Conservation (phyloP, 768 basidiomycete genomes). For the Polyporus arcularius region DNA sequence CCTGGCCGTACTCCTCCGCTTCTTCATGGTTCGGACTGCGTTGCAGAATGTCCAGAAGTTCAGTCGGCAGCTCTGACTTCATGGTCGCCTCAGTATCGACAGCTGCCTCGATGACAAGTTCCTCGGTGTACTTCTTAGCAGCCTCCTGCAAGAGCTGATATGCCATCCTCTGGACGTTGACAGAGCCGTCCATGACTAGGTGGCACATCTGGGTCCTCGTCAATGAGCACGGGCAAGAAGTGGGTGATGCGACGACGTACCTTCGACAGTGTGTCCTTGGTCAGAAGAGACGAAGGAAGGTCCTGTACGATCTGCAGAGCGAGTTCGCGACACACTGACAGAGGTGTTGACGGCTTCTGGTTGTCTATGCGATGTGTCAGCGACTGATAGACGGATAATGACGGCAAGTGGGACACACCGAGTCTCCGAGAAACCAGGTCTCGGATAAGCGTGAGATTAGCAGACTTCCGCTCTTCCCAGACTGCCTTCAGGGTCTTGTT, state of each 20-base stretch:
- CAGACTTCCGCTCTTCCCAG: constrained; percentile 62
- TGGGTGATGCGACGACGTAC: constrained; percentile 35
- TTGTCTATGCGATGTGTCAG: constrained; percentile 12
- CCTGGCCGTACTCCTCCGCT: constrained; percentile 40
- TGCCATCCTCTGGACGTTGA: constrained; percentile 72
- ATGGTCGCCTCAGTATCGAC: constrained; percentile 66
- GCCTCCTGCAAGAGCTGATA: constrained; percentile 73
- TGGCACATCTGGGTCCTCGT: constrained; percentile 66
- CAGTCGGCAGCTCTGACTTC: constrained; percentile 59
- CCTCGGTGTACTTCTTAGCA: constrained; percentile 73
- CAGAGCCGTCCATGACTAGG: constrained; percentile 64
- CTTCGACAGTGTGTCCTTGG: constrained; percentile 63
- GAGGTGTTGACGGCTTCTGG: constrained; percentile 50
- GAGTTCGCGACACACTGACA: constrained; percentile 66
- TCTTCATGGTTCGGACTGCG: constrained; percentile 44
- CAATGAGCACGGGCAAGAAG: not conserved
- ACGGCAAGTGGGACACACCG: constrained; percentile 41
- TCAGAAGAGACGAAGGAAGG: constrained; percentile 61
- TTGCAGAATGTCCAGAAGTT: constrained; percentile 66
- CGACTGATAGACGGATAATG: not conserved
- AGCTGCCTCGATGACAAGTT: constrained; percentile 84
- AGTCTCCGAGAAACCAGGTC: constrained; percentile 56
- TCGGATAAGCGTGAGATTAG: constrained; percentile 58
- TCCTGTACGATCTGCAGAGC: constrained; percentile 70
- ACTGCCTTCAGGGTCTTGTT: constrained; percentile 73